Conservation (phyloP, 2,329 filamentous ascomycete species). For the Ophiocordyceps unilateralis region DNA sequence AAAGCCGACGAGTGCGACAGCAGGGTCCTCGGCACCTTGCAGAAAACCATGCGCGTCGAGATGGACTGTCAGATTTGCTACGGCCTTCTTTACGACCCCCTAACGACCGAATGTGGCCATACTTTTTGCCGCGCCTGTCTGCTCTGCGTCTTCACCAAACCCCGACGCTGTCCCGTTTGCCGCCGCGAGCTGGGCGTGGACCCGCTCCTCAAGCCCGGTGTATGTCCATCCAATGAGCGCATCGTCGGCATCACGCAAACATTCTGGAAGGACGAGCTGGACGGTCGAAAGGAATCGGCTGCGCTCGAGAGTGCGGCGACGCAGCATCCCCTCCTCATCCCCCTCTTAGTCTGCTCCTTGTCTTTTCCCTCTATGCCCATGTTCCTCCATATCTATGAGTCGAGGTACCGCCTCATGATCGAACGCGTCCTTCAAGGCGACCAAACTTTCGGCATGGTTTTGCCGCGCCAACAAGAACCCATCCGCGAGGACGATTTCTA, state of each 20-base stretch:
- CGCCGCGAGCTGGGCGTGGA: constrained; percentile 43
- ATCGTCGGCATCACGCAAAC: constrained; percentile 45
- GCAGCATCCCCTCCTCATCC: constrained; percentile 40
- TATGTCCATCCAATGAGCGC: constrained; percentile 40
- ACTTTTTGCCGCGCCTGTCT: constrained; percentile 76
- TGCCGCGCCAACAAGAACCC: constrained; percentile 38
- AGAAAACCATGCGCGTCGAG: constrained; percentile 46
- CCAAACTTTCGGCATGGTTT: constrained; percentile 71
- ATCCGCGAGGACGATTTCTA: constrained; percentile 36
- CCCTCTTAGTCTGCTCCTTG: constrained; percentile 69
- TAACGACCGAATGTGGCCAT: constrained; percentile 76
- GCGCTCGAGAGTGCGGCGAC: constrained; percentile 40
- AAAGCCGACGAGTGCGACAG: constrained; percentile 8
- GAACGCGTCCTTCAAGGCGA: constrained; percentile 57
- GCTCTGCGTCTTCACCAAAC: constrained; percentile 59
- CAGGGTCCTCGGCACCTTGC: constrained; percentile 32
- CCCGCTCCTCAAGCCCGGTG: constrained; percentile 20
- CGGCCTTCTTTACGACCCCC: constrained; percentile 59
- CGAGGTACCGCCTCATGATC: constrained; percentile 83
- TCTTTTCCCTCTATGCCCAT: constrained; percentile 72
- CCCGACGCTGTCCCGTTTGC: constrained; percentile 65
- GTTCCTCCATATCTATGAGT: constrained; percentile 82
- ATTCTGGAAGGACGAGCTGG: constrained; percentile 53
- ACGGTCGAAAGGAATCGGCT: constrained; percentile 36
- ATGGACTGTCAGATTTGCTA: constrained; percentile 86